Evolutionary conservation across 75 land plant genomes (phyloP).

Genomic region (Ceratopteris richardii): DNA sequence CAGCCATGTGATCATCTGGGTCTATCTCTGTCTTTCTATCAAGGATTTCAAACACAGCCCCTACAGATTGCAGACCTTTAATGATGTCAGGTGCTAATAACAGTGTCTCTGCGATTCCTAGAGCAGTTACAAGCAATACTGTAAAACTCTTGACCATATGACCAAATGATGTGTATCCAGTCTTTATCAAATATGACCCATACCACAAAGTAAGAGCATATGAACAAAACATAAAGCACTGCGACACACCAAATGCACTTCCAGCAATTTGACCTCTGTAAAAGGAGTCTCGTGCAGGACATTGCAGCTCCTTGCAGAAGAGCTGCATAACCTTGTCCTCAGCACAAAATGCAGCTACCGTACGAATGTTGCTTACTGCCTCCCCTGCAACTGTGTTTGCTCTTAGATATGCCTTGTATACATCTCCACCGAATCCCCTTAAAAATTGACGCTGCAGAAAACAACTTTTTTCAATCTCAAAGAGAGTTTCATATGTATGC

Average conservation of each 20-base stretch:
- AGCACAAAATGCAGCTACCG: slow-evolving; percentile 43
- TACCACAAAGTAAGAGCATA: slow-evolving; percentile 88
- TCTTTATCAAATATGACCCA: slow-evolving; percentile 46
- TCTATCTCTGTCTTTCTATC: slow-evolving; percentile 84
- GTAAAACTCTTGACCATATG: slow-evolving; percentile 75
- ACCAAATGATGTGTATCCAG: slow-evolving; percentile 27
- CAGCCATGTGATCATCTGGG: slow-evolving; percentile 71
- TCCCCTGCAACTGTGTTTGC: slow-evolving; percentile 60
- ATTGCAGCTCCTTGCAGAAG: slow-evolving; percentile 33
- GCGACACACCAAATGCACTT: slow-evolving; percentile 75
- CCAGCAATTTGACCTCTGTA: slow-evolving; percentile 78
- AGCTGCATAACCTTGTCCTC: slow-evolving; percentile 32
- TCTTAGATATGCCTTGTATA: slow-evolving; percentile 50
- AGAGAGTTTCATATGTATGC: neutral
- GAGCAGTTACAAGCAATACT: slow-evolving; percentile 91
- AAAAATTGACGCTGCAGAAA: slow-evolving; percentile 13
- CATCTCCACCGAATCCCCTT: slow-evolving; percentile 77
- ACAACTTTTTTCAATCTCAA: neutral
- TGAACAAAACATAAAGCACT: slow-evolving; percentile 59
- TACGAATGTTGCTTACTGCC: slow-evolving; percentile 45
- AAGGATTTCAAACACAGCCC: slow-evolving; percentile 86
- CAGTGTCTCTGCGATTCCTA: slow-evolving; percentile 98
- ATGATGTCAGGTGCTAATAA: slow-evolving; percentile 94
- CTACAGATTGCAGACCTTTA: slow-evolving; percentile 72
- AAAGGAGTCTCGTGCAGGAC: slow-evolving; percentile 37